Evolutionary conservation across 306 rosid genomes (phyloP).

Genomic region (Senna tora): DNA sequence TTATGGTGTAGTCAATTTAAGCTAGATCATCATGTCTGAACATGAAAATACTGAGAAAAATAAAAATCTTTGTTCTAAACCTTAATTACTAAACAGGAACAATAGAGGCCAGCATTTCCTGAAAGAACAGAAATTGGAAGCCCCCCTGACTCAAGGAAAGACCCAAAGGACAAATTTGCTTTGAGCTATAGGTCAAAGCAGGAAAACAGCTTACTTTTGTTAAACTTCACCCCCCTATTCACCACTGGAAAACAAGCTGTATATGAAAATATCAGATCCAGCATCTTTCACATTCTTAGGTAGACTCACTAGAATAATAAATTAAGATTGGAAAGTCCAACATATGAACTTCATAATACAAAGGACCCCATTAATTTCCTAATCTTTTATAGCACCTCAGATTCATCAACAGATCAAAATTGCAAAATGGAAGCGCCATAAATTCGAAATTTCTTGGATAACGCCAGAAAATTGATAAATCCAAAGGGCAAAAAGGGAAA

Average conservation of each 20-base stretch:
- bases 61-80: background rate
- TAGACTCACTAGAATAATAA: background rate
- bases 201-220: background rate
- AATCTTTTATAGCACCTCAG: background rate
- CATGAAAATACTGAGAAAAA: background rate
- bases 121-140: background rate
- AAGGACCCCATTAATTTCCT: background rate
- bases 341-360: background rate
- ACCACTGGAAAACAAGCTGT: background rate
- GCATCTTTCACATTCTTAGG: slow-evolving; percentile 14
- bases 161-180: background rate
- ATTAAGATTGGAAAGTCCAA: background rate
- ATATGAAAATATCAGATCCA: slow-evolving; percentile 25
- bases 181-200: background rate
- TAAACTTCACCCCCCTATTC: background rate
- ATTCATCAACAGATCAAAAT: background rate
- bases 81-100: background rate
- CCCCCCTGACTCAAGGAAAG: slow-evolving; percentile 10
- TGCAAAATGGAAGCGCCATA: too few species aligned
- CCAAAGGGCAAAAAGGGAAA: background rate
- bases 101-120: background rate
- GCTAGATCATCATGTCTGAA: background rate
- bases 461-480: background rate
- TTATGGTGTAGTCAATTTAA: background rate
- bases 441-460: background rate